These are phyloP conservation scores for Alternaria sp. DNA, from an alignment of 2,329 filamentous ascomycete species.

Conservation along the genomic window DNA sequence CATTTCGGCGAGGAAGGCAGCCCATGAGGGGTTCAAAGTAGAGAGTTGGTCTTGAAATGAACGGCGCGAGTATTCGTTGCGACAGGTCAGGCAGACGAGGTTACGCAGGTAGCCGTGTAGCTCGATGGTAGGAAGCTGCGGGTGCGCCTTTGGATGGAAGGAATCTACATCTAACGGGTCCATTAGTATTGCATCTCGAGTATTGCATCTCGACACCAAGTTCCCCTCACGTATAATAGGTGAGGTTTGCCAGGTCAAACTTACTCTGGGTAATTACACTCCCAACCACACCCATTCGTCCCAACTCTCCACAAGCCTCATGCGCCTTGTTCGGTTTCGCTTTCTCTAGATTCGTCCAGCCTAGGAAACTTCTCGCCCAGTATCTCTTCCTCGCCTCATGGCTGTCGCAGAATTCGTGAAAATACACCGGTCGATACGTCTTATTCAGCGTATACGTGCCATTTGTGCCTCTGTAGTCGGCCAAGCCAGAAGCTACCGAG, in stretches of 20 bases:
- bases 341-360: conserved; percentile 83
- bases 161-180: conserved; percentile 78
- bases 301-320: conserved; percentile 77
- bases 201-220: not conserved
- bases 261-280: conserved; percentile 85
- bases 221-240: not conserved
- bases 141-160: conserved; percentile 83
- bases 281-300: conserved; percentile 74
- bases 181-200: conserved; percentile 10
- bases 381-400: conserved; percentile 92
- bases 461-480: conserved; percentile 88
- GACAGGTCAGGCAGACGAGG: conserved; percentile 82
- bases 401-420: conserved; percentile 82
- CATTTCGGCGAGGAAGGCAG: conserved; percentile 75
- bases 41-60: conserved; percentile 80
- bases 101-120: conserved; percentile 90
- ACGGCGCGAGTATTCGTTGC: conserved; percentile 73
- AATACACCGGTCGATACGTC: conserved; percentile 90
- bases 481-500: conserved; percentile 89
- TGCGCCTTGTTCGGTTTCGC: conserved; percentile 85
- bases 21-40: conserved; percentile 86
- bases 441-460: conserved; percentile 95
- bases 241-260: conserved; percentile 17
- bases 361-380: conserved; percentile 94
- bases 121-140: conserved; percentile 77